Conservation (phyloP, 768 basidiomycete genomes). For the Suillus luteus region DNA sequence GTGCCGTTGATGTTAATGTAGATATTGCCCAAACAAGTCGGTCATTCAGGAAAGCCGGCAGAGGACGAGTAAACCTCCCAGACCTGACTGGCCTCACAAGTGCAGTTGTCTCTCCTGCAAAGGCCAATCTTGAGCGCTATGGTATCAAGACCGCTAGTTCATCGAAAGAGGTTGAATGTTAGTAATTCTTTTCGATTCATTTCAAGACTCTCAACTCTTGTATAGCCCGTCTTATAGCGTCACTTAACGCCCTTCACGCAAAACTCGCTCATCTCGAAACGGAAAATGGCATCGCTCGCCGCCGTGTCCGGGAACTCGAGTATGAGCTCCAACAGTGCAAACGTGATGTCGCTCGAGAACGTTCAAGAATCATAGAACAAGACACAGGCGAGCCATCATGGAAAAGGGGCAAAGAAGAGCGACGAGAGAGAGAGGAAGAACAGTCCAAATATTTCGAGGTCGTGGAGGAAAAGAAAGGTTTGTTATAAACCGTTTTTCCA, state of each 20-base stretch:
- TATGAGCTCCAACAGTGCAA: conserved; percentile 83
- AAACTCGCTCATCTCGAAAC: conserved; percentile 75
- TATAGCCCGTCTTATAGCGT: conserved; percentile 61
- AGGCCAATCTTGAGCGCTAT: conserved; percentile 52
- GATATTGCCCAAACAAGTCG: conserved; percentile 17
- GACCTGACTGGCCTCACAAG: conserved; percentile 85
- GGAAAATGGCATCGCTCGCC: conserved; percentile 79
- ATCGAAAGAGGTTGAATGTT: conserved; percentile 69
- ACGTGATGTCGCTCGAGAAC: conserved; percentile 71
- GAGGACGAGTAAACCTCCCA: conserved; percentile 60
- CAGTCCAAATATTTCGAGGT: conserved; percentile 66
- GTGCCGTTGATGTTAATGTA: conserved; percentile 15
- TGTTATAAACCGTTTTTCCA: conserved; percentile 12
- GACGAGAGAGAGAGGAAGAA: conserved; percentile 38
- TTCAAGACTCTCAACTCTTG: conserved; percentile 3
- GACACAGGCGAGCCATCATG: conserved; percentile 35
- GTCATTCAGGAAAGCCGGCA: conserved; percentile 27
- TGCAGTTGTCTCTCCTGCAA: conserved; percentile 75
- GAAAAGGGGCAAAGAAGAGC: conserved; percentile 32
- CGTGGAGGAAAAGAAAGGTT: conserved; percentile 90
- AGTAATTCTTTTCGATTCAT: conserved; percentile 14
- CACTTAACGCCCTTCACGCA: conserved; percentile 62
- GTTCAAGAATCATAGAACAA: conserved; percentile 63
- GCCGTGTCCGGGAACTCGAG: conserved; percentile 86
- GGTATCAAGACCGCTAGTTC: conserved; percentile 47